phyloP scores from a whole-genome alignment of 2,329 filamentous ascomycete species.

The Xylaria sp. region DNA sequence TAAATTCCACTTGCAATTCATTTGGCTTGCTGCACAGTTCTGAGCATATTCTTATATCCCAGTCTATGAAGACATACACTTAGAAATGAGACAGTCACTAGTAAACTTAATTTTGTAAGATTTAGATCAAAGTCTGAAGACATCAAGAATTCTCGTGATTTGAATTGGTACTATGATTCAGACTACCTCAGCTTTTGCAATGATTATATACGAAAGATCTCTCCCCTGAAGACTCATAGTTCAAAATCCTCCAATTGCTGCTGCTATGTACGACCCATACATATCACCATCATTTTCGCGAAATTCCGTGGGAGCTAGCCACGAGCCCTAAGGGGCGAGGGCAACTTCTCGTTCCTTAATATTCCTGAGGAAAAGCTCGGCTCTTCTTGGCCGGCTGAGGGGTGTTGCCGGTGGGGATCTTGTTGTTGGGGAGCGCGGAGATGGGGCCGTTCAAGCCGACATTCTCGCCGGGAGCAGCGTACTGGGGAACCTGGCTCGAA shows the following conservation, averaged over 20 bases:
- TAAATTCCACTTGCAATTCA: too few species aligned
- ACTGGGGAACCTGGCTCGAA: constrained; percentile 19
- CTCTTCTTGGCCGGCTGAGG: constrained; percentile 15
- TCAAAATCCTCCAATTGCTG: neutral
- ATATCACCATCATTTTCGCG: neutral
- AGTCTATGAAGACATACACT: neutral
- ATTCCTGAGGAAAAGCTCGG: constrained; percentile 13
- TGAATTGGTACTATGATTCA: neutral
- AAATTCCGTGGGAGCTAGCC: neutral
- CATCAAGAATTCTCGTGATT: neutral
- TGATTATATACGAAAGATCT: neutral
- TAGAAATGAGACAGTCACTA: too few species aligned
- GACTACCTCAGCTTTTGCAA: neutral
- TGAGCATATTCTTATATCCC: neutral
- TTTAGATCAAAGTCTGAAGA: neutral
- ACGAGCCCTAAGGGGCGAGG: too few species aligned
- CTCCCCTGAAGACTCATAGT: neutral
- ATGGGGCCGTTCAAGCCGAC: constrained; percentile 20
- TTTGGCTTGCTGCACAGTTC: too few species aligned
- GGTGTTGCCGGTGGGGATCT: constrained; percentile 22
- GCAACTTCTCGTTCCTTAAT: neutral
- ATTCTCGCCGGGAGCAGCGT: constrained; percentile 14
- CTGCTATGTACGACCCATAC: neutral
- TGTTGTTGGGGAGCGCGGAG: constrained; percentile 17
- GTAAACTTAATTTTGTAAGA: neutral